Conservation (phyloP, 345 rosid species). For the Pseudoturritis turrita region DNA sequence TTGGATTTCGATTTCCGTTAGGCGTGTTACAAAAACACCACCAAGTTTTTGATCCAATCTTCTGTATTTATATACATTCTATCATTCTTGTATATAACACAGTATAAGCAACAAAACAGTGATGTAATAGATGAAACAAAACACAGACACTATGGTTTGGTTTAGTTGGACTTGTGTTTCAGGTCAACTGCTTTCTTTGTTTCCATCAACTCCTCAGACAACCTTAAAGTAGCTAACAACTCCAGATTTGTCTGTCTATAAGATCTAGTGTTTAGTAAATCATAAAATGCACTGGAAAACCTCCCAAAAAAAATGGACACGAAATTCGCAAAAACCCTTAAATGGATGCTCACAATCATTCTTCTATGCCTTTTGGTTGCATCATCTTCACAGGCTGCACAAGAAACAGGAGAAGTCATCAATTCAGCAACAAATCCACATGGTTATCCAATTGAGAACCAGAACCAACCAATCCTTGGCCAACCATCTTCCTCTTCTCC, state of each 20-base stretch:
- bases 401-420: conserved; percentile 25
- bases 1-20: conserved; percentile 30
- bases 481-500: conserved; percentile 35
- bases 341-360: conserved; percentile 15
- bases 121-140: conserved; percentile 18
- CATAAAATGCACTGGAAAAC: conserved; percentile 3
- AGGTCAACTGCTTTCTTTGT: conserved; percentile 26
- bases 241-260: conserved; percentile 13
- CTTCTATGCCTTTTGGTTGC: conserved; percentile 25
- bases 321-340: conserved; percentile 18
- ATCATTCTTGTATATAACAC: conserved; percentile 21
- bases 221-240: conserved; percentile 18
- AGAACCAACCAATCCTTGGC: conserved; percentile 38
- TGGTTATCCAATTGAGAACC: conserved; percentile 26
- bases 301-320: background rate
- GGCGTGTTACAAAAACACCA: too few species aligned
- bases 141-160: conserved; percentile 20
- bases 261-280: background rate
- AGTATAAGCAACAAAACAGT: conserved; percentile 7
- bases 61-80: conserved; percentile 8
- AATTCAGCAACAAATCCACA: conserved; percentile 11
- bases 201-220: conserved; percentile 28
- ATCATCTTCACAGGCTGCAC: conserved; percentile 20
- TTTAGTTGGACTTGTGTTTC: conserved; percentile 27
- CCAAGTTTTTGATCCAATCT: conserved; percentile 14